Base-by-base conservation (phyloP, 306 rosid genomes). In the Cucurbita pepo region DNA sequence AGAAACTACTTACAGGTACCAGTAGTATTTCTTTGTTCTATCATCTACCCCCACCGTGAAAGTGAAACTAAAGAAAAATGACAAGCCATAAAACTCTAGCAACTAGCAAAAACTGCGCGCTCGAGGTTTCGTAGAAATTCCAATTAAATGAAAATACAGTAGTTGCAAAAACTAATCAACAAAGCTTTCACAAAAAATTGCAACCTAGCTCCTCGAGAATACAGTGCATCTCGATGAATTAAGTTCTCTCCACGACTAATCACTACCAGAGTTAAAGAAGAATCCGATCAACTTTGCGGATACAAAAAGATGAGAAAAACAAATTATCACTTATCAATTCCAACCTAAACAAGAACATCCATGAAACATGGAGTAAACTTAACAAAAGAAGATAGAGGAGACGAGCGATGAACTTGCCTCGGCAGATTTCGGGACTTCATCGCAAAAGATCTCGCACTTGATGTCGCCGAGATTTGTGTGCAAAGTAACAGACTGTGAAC, bases 381-480 rank as follows among this genome's bases (percentile, higher is more conserved):
- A 47, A 69, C 13, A 47, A 25, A 18, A 69, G 44, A 69, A 25
- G 38, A 63, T 10, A 63, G 52, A 63, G 18, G 22, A 69, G 8
- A 67, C 8, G 21, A 43, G 15, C 72, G n/a, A 9, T 8, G 73
- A 5, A 79, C 59, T 78, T 34, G 90, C 98, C 95, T 94, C 97
- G 34, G 96, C 84, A 34, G 96, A 12, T 71, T 94, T 94, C 18
- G 96, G 90, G 8, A 94, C 97, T 81, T 90, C 97, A 60, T 94
- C 97, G 79, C 98, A 88, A 76, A 84, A 94, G 81, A 89, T 85
- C 83, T 90, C 97, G 78, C 98, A 94, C 80, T 94, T 90, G 82
- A 94, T 86, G 73, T 94, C 97, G 12, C 97, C 98, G 18, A 90
- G 96, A 81, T 94, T 94, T 19, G 98, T 94, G 83, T 90, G 97